Base-by-base conservation (phyloP, 2,329 filamentous ascomycete genomes). In the Arthrobotrys pseudoclavata region DNA sequence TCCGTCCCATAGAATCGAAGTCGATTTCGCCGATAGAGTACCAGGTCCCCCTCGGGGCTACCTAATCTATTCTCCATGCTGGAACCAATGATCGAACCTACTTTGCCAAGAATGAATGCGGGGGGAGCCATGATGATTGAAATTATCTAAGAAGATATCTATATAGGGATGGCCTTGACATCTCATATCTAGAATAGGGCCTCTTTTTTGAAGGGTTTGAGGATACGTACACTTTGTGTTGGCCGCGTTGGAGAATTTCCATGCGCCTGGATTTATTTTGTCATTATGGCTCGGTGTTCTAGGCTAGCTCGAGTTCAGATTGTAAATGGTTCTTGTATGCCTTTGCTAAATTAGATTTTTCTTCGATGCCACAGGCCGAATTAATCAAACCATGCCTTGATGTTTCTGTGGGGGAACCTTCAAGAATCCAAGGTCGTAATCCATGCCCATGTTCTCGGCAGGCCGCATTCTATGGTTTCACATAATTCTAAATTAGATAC, bases 121-220 rank as follows among this genome's bases (percentile, higher is more conserved):
- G 66, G 45, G 9, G 62, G 71, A 13, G 18, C 67, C 18, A 68
- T 77, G 67, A 63, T 71, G 67, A 77, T 77, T 50, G 67, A 71
- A 20, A 68, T 77, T 57, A 24, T 71, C 12, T 67, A 34, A 34
- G 29, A 29, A 7, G 7, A 7, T 7, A 7, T 29, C 4, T 4
- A 3, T 29, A 4, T 4, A 3, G 29, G 3, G 4, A 29, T 29
- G 29, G 29, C 29, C 3, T 29, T 29, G 29, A 7, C 29, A 7
- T 29, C 26, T 29, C 26, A 7, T 29, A 29, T 7, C 26, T 29
- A 29, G n/a, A n/a, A n/a, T n/a, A n/a, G n/a, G n/a, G n/a, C n/a
- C n/a, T n/a, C n/a, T n/a, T n/a, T n/a, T n/a, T n/a, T n/a, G n/a
- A n/a, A n/a, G 34, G 34, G 34, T 40, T 40, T 42, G 37, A n/a